Conservation (phyloP, 2,329 filamentous ascomycete genomes). For the Phoma herbarum region DNA sequence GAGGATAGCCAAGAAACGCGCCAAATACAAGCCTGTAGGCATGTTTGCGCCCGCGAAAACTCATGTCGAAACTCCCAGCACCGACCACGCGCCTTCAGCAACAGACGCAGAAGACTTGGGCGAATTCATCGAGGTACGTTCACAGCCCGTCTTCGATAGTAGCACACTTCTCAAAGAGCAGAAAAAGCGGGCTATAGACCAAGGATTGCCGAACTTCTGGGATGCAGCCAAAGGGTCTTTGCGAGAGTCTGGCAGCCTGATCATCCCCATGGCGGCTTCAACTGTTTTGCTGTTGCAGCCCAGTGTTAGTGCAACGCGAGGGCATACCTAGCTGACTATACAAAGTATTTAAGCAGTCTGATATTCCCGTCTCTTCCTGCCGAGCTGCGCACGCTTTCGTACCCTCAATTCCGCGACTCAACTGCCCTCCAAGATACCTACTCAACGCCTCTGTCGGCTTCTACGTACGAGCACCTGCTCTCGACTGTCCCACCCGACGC, state of each 20-base stretch:
- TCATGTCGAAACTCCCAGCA: conserved; percentile 3
- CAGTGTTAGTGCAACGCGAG: neutral
- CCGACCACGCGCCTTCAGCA: conserved; percentile 14
- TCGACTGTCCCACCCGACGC: conserved; percentile 66
- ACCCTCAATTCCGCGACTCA: conserved; percentile 64
- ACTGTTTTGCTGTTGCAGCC: neutral
- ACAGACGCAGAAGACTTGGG: conserved; percentile 71
- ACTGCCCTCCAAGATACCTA: conserved; percentile 64
- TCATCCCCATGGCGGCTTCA: neutral
- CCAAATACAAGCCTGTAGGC: conserved; percentile 38
- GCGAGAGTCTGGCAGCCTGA: too few species aligned
- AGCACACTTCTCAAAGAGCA: neutral
- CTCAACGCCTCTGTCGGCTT: conserved; percentile 63
- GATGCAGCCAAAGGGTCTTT: too few species aligned
- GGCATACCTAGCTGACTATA: conserved; percentile 1
- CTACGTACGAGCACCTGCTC: conserved; percentile 60
- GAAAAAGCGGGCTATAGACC: too few species aligned
- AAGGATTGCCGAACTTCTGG: too few species aligned
- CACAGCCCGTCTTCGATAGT: neutral
- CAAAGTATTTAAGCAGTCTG: conserved; percentile 72
- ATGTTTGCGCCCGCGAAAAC: conserved; percentile 17
- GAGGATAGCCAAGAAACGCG: conserved; percentile 40
- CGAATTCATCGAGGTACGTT: conserved; percentile 75
- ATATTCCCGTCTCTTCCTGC: conserved; percentile 72
- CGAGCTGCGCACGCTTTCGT: conserved; percentile 68